Base-by-base conservation (phyloP, 495 filamentous ascomycete species). In the Penicillium lagena region DNA sequence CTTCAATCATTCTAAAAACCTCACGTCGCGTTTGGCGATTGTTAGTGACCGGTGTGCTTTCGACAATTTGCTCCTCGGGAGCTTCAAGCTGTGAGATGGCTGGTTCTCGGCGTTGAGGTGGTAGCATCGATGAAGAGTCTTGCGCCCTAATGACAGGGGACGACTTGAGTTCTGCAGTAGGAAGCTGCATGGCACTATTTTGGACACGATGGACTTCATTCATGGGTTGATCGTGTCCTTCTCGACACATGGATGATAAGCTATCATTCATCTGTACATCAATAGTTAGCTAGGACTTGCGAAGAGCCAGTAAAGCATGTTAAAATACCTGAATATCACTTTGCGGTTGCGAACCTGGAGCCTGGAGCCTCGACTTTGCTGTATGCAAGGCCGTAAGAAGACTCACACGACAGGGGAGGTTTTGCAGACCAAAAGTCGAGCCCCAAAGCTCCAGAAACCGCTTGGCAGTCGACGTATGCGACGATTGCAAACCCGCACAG, bases 1-100 rank as follows among this genome's bases (percentile, higher is more conserved):
- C 78, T 9, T 86, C 75, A 52, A 91, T 90, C 54, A 94, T 72
- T 8, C 70, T 73, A n/a, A 77, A 80, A 12, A 79, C 74, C 43
- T 85, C 81, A 7, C 58, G 62, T 30, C 67, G 70, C 38, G 62
- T 93, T 79, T 35, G 79, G 64, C 56, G 47, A 0, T 85, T 80
- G 37, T 49, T 42, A 8, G 38, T 37, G 2, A 32, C 32, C 7
- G 51, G 12, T 15, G 37, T 13, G 5, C 37, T 37, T 11, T 38
- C 32, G 27, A 29, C n/a, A n/a, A 33, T 33, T 4, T 37, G 13
- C 4, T 39, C 43, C 14, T 49, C 40, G 12, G 41, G 29, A n/a
- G 13, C 7, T 13, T 45, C 33, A 9, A 12, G 27, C 9, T 42
- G 44, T 9, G 39, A 12, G 22, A 29, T 51, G 29, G 28, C 42